Base-by-base conservation (phyloP, 805 yeast species). In the Metschnikowia rubicola region DNA sequence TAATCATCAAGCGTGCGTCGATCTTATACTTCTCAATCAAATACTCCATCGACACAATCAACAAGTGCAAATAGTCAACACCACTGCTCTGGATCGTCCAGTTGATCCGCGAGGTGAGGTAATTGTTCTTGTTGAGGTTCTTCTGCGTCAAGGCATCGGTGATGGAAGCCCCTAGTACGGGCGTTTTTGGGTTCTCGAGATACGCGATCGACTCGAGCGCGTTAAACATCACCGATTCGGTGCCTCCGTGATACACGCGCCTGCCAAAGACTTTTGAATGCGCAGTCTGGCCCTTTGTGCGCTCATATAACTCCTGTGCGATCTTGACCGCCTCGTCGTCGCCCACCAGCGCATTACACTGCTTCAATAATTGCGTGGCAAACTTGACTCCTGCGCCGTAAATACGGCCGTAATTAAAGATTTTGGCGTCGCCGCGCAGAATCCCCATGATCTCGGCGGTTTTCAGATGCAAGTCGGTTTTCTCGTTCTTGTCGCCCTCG, bases 41-140 rank as follows among this genome's bases (percentile, higher is more conserved):
- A 58, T 90, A 88, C 48, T 88, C 87, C 97, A 95, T 91, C 0
- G 96, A 80, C 4, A 89, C 79, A 41, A 92, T 75, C 50, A 94
- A 64, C 35, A 94, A 63, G 63, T 94, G 99, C 43, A 94, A 72
- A 60, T 95, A 94, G 63, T 94, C 99, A 15, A 95, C 99, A 33
- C 99, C 99, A 1, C 97, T 88, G 19, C 97, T 88, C 64, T 94
- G 99, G 61, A 94, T 94, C 0, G 97, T 88, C 99, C 99, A 94
- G 60, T 94, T 94, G 53, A 91, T 84, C 58, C 99, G 69, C 1
- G 97, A 89, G 0, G 99, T 94, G 54, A 94, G 67, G 62, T 84
- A 94, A 52, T 79, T 79, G 34, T 79, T 70, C 37, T 79, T 80
- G 55, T 72, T 71, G 56, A 94, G 72, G 62, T 92, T 84, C 44